Conservation (phyloP, 2,329 filamentous ascomycete genomes). For the Stachybotrys elegans region DNA sequence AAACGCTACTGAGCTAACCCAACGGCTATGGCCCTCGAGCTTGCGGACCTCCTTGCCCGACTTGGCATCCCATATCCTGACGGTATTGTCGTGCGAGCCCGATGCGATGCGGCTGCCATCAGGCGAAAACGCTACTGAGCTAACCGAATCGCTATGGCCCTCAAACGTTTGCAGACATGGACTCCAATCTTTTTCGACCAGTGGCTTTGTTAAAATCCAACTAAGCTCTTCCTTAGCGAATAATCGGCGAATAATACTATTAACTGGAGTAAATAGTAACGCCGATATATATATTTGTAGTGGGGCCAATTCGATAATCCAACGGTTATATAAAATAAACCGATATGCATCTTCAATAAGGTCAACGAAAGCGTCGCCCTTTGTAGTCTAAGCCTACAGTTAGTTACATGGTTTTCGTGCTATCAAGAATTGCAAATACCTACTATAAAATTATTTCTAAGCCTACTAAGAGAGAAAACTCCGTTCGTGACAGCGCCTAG, state of each 20-base stretch:
- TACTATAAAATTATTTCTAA: too few species aligned
- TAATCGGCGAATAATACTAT: background rate
- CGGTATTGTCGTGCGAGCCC: slow-evolving; percentile 6
- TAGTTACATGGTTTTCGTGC: slow-evolving; percentile 6
- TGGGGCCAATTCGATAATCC: background rate
- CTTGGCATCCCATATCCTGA: slow-evolving; percentile 12
- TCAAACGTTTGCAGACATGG: background rate
- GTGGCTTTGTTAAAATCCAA: background rate
- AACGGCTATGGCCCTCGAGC: slow-evolving; percentile 7
- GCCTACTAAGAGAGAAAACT: slow-evolving; percentile 3
- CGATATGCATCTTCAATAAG: slow-evolving; percentile 3
- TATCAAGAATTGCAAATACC: background rate
- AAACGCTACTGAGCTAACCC: slow-evolving; percentile 6
- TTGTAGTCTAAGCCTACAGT: slow-evolving; percentile 12
- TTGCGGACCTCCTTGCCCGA: slow-evolving; percentile 5
- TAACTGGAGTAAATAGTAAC: background rate
- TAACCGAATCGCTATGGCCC: slow-evolving; percentile 3
- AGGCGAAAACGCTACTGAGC: slow-evolving; percentile 14
- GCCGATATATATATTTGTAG: slow-evolving; percentile 1
- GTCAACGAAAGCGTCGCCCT: slow-evolving; percentile 11
- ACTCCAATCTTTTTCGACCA: background rate
- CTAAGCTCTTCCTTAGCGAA: slow-evolving; percentile 11
- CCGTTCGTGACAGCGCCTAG: slow-evolving; percentile 15
- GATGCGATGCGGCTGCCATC: slow-evolving; percentile 7
- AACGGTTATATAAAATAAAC: background rate